A percentile compares a stretch with the other conserved stretches of the same genome.
phyloP scores from a whole-genome alignment of 2,329 filamentous ascomycete species.

The Trichophyton equinum region DNA sequence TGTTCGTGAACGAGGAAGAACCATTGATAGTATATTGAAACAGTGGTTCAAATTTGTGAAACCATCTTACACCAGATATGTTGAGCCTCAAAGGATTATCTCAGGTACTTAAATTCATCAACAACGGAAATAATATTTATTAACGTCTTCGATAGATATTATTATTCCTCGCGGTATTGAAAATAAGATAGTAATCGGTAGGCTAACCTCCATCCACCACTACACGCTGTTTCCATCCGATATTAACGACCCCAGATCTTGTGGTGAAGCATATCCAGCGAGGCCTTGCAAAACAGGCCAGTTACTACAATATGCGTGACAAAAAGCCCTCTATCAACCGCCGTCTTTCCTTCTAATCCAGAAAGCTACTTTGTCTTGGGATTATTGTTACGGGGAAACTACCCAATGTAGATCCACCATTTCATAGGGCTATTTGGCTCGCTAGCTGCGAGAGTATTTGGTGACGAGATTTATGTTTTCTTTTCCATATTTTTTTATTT shows the following conservation, averaged over 20 bases:
- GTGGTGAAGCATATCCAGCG: conserved; percentile 86
- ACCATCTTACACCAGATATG: conserved; percentile 88
- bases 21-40: conserved; percentile 91
- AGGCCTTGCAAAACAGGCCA: conserved; percentile 43
- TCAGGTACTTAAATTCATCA: conserved; percentile 45
- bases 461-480: too few relatives aligned
- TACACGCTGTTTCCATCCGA: not conserved
- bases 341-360: not conserved
- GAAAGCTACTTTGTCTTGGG: not conserved
- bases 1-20: conserved; percentile 74
- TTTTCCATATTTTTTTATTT: too few relatives aligned
- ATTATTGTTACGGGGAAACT: not conserved
- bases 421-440: too few relatives aligned
- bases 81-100: conserved; percentile 79
- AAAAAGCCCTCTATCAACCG: not conserved
- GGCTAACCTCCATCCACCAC: not conserved
- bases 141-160: conserved; percentile 47
- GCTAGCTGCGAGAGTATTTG: too few relatives aligned
- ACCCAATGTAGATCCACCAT: not conserved
- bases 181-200: conserved; percentile 73
- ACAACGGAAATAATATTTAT: not conserved
- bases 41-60: conserved; percentile 97
- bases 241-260: conserved; percentile 50
- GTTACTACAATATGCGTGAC: not conserved
- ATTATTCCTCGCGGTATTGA: conserved; percentile 92